These are phyloP conservation scores for Euryodendron excelsum DNA, from an alignment of 148 eudicot genomes.

Conservation along the genomic window DNA sequence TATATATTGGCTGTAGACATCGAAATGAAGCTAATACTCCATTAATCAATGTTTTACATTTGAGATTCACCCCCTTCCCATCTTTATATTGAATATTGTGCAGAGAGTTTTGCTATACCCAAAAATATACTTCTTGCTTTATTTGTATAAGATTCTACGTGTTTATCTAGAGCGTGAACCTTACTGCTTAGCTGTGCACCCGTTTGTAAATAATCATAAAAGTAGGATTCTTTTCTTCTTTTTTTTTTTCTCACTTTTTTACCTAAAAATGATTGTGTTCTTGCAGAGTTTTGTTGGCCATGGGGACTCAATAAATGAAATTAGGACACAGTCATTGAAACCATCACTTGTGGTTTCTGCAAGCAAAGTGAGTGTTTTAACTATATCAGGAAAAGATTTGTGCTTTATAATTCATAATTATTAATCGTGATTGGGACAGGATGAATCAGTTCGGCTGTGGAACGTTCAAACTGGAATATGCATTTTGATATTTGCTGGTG, in stretches of 20 bases:
- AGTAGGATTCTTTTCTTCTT: not conserved
- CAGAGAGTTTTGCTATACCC: not conserved
- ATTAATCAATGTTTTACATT: not conserved
- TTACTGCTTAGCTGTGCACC: not conserved
- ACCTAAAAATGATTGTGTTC: conserved; percentile 10
- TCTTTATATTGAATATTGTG: not conserved
- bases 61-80: not conserved
- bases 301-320: conserved; percentile 95
- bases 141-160: not conserved
- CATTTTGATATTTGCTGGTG: conserved; percentile 97
- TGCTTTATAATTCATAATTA: conserved; percentile 13
- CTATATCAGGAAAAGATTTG: no score
- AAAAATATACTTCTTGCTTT: not conserved
- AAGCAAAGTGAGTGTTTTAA: conserved; percentile 82
- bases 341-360: conserved; percentile 96
- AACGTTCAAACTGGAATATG: conserved; percentile 97
- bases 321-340: conserved; percentile 77
- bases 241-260: not conserved
- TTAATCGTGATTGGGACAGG: conserved; percentile 41
- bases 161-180: not conserved
- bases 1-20: not conserved
- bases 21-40: not conserved
- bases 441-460: conserved; percentile 99
- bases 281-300: conserved; percentile 94
- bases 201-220: not conserved